Percentiles rank a stretch among this genome's conserved stretches.
These are phyloP conservation scores for Cryptomeria japonica DNA, from an alignment of 75 land plant species.

Conservation along the genomic window DNA sequence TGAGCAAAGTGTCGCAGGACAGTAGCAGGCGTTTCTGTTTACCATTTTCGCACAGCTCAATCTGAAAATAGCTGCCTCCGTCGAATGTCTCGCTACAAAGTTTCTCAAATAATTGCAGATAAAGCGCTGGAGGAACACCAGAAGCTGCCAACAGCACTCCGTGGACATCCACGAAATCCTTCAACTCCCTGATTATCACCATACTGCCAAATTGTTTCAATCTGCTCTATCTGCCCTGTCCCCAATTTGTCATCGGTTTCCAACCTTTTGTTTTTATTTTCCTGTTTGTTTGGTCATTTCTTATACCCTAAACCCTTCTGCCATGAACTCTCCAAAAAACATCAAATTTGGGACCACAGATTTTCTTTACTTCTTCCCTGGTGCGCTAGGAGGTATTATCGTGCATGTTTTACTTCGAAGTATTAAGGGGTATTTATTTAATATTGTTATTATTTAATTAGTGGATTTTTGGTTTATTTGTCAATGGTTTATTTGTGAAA, in stretches of 20 bases:
- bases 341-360: no score
- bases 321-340: no score
- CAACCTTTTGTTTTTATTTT: no score
- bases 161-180: slow-evolving; percentile 73
- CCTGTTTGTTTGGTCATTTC: no score
- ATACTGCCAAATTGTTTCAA: neutral
- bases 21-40: slow-evolving; percentile 67
- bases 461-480: no score
- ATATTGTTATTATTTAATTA: no score
- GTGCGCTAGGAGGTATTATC: no score
- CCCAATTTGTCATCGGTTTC: neutral
- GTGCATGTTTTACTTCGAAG: no score
- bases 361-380: no score
- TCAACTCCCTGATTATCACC: slow-evolving; percentile 29
- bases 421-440: no score
- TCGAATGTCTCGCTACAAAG: slow-evolving; percentile 78
- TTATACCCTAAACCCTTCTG: no score
- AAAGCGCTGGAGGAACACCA: slow-evolving; percentile 72
- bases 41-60: slow-evolving; percentile 71
- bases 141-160: slow-evolving; percentile 76
- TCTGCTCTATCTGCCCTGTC: neutral
- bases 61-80: slow-evolving; percentile 69
- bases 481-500: no score
- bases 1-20: slow-evolving; percentile 34
- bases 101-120: slow-evolving; percentile 64